Base-by-base conservation (phyloP, 2,329 filamentous ascomycete genomes). In the Pochonia chlamydosporia region DNA sequence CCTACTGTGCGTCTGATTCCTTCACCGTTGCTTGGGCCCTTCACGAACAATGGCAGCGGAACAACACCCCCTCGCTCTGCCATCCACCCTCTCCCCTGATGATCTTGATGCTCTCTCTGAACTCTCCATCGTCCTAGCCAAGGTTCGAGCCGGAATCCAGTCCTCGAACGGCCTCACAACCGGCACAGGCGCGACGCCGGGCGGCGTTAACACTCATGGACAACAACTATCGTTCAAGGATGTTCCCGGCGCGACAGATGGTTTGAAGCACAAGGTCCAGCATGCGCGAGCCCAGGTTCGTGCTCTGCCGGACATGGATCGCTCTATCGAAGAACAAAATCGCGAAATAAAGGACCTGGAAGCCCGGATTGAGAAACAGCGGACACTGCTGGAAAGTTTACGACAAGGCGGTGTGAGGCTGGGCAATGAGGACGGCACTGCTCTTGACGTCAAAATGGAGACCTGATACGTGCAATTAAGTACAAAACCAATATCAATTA, bases 101-200 rank as follows among this genome's bases (percentile, higher is more conserved):
- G 82, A 82, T 43, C 89, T 96, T 70, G 91, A 96, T 71, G 81
- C 89, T 56, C 79, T 95, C 46, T 89, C 90, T 23, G 82, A 90
- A 59, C 81, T 96, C 46, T 84, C 89, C 59, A 76, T 82, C 49
- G 81, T 95, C 55, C 81, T 96, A 51, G 75, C 82, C 54, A 87
- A 87, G 43, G 78, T 96, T 16, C 81, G 87, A 56, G 61, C 65
- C 31, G 73, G 71, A 14, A 67, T 72, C 56, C 56, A 70, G 59
- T 63, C 68, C 40, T 65, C 65, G 10, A 57, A 68, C 33, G 63
- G 70, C 45, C 60, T 70, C 42, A 65, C 66, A 39, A 61, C 64
- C 4, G 67, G 64, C 44, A 63, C 64, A 5, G 68, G 66, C 42
- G 65, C 63, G 43, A 69, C 70, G 35, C 60, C 64, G 48, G 58